phyloP scores from a whole-genome alignment of 2,329 filamentous ascomycete species.

The Paecilomyces sp. region DNA sequence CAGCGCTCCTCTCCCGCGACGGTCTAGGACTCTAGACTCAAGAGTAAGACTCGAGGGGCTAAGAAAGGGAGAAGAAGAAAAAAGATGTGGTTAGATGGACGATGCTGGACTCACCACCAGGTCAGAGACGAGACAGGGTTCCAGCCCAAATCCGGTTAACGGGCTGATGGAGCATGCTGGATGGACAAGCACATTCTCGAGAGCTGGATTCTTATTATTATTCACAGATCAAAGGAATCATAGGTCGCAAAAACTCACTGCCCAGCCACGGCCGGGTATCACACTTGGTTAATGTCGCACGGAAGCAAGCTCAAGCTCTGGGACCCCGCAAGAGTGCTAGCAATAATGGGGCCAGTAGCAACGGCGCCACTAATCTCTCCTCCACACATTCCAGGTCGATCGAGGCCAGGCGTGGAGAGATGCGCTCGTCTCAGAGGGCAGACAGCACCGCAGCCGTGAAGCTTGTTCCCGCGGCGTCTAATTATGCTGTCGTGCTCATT shows the following conservation, averaged over 20 bases:
- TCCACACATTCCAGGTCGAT: not conserved
- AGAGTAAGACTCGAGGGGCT: not conserved
- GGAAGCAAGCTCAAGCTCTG: not conserved
- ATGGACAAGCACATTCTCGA: not conserved
- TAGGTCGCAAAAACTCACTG: not conserved
- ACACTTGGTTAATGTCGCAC: not conserved
- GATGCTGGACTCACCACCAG: not conserved
- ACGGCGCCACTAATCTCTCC: not conserved
- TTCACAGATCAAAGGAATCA: too few relatives aligned
- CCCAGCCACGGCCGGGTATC: not conserved
- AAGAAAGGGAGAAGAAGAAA: not conserved
- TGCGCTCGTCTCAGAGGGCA: not conserved
- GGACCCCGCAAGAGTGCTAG: not conserved
- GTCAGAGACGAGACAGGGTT: not conserved
- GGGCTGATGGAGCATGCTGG: not conserved
- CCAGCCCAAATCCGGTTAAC: not conserved
- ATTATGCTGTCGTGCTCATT: not conserved
- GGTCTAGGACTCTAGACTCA: not conserved
- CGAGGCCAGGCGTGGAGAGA: not conserved
- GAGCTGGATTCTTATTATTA: not conserved
- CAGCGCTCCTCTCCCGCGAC: not conserved
- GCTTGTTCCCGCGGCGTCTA: not conserved
- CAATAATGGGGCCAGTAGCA: not conserved
- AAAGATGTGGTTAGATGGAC: not conserved
- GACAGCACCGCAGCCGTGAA: not conserved